phyloP scores from a whole-genome alignment of 1,284 basidiomycete species.

The Sanghuangporus sanghuang region DNA sequence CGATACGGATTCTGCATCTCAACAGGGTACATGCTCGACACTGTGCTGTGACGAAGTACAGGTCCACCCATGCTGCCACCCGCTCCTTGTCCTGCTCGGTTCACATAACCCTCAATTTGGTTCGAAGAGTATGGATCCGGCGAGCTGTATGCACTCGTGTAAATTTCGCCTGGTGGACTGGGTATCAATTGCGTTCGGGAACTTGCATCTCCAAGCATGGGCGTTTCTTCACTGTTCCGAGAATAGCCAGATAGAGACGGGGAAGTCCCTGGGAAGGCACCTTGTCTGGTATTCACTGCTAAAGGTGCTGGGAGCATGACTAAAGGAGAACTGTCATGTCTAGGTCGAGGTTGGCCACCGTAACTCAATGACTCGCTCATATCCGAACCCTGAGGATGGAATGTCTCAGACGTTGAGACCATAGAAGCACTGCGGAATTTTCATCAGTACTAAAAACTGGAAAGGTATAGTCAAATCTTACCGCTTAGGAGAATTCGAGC shows the following conservation, averaged over 20 bases:
- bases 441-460: constrained; percentile 1
- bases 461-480: constrained; percentile 31
- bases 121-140: constrained; percentile 21
- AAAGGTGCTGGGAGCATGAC: constrained; percentile 69
- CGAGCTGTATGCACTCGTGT: constrained; percentile 24
- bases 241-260: constrained; percentile 51
- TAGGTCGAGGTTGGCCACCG: constrained; percentile 37
- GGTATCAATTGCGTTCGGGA: constrained; percentile 56
- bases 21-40: constrained; percentile 37
- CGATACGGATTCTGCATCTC: constrained; percentile 52
- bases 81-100: constrained; percentile 28
- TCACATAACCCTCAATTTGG: constrained; percentile 38
- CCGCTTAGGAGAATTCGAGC: constrained; percentile 50
- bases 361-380: constrained; percentile 53
- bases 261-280: constrained; percentile 35
- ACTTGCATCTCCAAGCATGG: constrained; percentile 49
- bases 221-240: constrained; percentile 63
- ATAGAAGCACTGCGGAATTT: constrained; percentile 53
- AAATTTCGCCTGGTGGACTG: constrained; percentile 42
- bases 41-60: constrained; percentile 37
- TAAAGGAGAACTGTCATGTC: constrained; percentile 62
- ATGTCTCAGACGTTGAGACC: constrained; percentile 71
- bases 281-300: constrained; percentile 39
- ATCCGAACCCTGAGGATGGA: constrained; percentile 52
- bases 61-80: constrained; percentile 29